Conservation (phyloP, 495 filamentous ascomycete species). For the Neurospora sp. region DNA sequence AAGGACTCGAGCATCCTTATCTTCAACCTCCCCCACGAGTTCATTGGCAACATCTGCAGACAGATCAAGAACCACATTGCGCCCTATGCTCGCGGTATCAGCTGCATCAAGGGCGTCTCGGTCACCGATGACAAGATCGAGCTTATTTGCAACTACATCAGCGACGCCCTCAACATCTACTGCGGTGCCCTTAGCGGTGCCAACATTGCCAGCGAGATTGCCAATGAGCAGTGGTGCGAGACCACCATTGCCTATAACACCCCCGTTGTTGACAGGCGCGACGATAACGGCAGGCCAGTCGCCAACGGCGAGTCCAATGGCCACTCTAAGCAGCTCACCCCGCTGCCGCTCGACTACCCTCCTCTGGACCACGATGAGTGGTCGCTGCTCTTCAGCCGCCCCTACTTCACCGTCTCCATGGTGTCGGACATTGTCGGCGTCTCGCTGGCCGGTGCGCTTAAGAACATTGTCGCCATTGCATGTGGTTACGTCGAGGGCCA, state of each 20-base stretch:
- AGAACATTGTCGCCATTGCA: constrained; percentile 93
- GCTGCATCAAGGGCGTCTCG: constrained; percentile 96
- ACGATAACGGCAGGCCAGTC: constrained; percentile 6
- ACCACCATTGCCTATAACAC: constrained; percentile 96
- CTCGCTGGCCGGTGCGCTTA: constrained; percentile 88
- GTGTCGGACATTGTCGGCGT: constrained; percentile 91
- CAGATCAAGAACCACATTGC: constrained; percentile 80
- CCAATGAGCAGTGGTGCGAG: constrained; percentile 89
- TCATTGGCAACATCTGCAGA: constrained; percentile 79
- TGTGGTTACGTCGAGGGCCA: constrained; percentile 92
- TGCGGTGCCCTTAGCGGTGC: constrained; percentile 92
- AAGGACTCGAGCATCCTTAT: constrained; percentile 76
- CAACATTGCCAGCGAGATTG: constrained; percentile 94
- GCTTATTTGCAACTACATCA: constrained; percentile 93
- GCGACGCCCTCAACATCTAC: constrained; percentile 83
- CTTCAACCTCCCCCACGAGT: constrained; percentile 98
- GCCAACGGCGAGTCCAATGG: constrained; percentile 28
- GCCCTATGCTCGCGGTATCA: constrained; percentile 86
- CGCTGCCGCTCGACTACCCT: constrained; percentile 70
- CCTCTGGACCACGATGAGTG: constrained; percentile 70
- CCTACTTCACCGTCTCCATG: constrained; percentile 94
- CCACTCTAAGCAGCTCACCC: constrained; percentile 45
- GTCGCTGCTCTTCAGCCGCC: constrained; percentile 82
- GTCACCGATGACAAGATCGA: constrained; percentile 72
- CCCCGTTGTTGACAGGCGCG: constrained; percentile 56